A percentile compares a stretch with the other conserved stretches of the same genome.
phyloP scores from a whole-genome alignment of 441 rosid species.

The Populus tomentosa region DNA sequence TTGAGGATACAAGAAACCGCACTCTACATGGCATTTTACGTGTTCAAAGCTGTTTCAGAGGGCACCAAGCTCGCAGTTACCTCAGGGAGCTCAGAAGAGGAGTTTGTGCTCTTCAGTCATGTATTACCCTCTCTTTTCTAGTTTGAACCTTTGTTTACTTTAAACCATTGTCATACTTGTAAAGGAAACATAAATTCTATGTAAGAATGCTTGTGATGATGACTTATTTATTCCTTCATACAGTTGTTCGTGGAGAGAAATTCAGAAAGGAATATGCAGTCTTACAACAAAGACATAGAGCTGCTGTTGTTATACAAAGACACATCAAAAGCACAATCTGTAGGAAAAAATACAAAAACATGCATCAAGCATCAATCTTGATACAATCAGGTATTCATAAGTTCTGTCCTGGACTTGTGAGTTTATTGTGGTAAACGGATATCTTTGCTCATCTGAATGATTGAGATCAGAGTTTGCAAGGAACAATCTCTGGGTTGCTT shows the following conservation, averaged over 20 bases:
- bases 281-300: slow-evolving; percentile 64
- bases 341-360: slow-evolving; percentile 40
- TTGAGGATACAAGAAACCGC: slow-evolving; percentile 94
- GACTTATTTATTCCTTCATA: slow-evolving; percentile 17
- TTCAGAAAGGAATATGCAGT: slow-evolving; percentile 61
- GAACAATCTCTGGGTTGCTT: not conserved
- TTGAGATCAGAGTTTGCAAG: slow-evolving; percentile 11
- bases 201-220: not conserved
- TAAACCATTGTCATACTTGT: slow-evolving; percentile 4
- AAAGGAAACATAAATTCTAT: not conserved
- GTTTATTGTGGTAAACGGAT: slow-evolving; percentile 2
- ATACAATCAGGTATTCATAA: slow-evolving; percentile 69
- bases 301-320: slow-evolving; percentile 81
- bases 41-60: slow-evolving; percentile 96
- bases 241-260: slow-evolving; percentile 83
- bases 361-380: slow-evolving; percentile 51
- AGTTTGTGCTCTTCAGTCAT: slow-evolving; percentile 71
- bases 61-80: slow-evolving; percentile 72
- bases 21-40: slow-evolving; percentile 94
- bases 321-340: slow-evolving; percentile 50
- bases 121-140: slow-evolving; percentile 35
- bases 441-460: slow-evolving; percentile 6
- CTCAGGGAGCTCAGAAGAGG: slow-evolving; percentile 64
- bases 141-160: slow-evolving; percentile 3
- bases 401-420: slow-evolving; percentile 9